These are phyloP conservation scores for Rhynchosporium graminicola DNA, from an alignment of 2,329 filamentous ascomycete genomes.

Conservation along the genomic window DNA sequence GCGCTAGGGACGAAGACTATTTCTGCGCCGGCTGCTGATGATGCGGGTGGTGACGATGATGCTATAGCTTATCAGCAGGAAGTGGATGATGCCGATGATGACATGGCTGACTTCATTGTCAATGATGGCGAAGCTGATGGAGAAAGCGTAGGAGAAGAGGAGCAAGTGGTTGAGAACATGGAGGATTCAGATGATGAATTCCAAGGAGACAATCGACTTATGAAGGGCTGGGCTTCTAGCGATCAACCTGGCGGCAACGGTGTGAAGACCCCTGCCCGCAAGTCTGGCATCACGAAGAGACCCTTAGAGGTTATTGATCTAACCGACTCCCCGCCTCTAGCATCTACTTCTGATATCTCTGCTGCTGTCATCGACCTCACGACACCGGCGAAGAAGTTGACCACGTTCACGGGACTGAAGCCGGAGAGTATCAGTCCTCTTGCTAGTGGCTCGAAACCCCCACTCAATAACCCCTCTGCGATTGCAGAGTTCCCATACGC, in stretches of 20 bases:
- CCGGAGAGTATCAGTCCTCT: background rate
- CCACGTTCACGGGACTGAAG: background rate
- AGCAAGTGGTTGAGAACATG: conserved; percentile 14
- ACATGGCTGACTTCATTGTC: conserved; percentile 53
- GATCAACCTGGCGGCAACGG: background rate
- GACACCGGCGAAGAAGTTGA: conserved; percentile 2
- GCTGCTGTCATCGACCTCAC: background rate
- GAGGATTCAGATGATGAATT: conserved; percentile 19
- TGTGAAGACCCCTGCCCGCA: conserved; percentile 6
- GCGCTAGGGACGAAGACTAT: conserved; percentile 18
- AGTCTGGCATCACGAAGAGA: background rate
- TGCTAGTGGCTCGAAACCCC: conserved; percentile 14
- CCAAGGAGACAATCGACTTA: conserved; percentile 15
- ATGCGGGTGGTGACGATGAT: conserved; percentile 44
- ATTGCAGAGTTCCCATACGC: conserved; percentile 31
- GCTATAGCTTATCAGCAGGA: conserved; percentile 39
- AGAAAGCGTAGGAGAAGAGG: conserved; percentile 19
- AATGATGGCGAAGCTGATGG: conserved; percentile 31
- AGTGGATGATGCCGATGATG: conserved; percentile 45
- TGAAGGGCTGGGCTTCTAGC: background rate
- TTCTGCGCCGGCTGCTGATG: conserved; percentile 16
- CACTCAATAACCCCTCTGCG: conserved; percentile 27
- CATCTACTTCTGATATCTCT: background rate
- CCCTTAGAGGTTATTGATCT: conserved; percentile 28
- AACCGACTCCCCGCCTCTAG: conserved; percentile 19